Percentiles rank a stretch among this genome's conserved stretches.
Conservation (phyloP, 192 early-diverging fungal genomes). For the Rhizoclosmatium globosum region DNA sequence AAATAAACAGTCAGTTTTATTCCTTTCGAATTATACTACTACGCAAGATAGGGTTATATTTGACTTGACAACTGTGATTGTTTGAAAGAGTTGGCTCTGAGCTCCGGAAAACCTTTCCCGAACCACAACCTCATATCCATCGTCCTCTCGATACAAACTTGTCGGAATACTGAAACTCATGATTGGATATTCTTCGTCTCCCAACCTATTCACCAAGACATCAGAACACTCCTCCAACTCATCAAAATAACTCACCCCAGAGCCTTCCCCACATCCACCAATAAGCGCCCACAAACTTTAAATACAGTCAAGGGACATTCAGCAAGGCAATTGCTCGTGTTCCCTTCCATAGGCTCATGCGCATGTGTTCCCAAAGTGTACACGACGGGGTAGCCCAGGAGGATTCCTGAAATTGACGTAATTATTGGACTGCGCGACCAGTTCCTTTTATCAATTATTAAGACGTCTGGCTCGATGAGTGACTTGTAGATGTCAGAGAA, state of each 20-base stretch:
- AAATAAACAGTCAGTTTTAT: background rate
- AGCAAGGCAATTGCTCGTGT: background rate
- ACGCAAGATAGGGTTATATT: too few species aligned
- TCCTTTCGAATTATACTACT: too few species aligned
- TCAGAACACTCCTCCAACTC: background rate
- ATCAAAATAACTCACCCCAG: background rate
- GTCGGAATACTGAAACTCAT: slow-evolving; percentile 6
- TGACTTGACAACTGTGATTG: too few species aligned
- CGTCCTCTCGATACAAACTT: background rate
- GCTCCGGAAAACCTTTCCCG: too few species aligned
- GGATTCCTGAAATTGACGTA: slow-evolving; percentile 2
- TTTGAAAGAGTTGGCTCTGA: too few species aligned
- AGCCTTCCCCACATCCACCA: background rate
- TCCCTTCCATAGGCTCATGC: background rate
- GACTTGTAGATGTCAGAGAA: too few species aligned
- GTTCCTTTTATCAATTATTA: background rate
- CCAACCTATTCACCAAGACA: background rate
- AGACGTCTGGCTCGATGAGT: background rate
- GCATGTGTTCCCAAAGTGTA: background rate
- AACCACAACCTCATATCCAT: background rate
- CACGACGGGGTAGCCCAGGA: slow-evolving; percentile 11
- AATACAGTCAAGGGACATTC: background rate
- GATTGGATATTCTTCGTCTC: background rate
- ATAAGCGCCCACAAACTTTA: background rate
- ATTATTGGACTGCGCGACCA: slow-evolving; percentile 2